Base-by-base conservation (phyloP, 2,329 filamentous ascomycete species). In the Exophiala spinifera region DNA sequence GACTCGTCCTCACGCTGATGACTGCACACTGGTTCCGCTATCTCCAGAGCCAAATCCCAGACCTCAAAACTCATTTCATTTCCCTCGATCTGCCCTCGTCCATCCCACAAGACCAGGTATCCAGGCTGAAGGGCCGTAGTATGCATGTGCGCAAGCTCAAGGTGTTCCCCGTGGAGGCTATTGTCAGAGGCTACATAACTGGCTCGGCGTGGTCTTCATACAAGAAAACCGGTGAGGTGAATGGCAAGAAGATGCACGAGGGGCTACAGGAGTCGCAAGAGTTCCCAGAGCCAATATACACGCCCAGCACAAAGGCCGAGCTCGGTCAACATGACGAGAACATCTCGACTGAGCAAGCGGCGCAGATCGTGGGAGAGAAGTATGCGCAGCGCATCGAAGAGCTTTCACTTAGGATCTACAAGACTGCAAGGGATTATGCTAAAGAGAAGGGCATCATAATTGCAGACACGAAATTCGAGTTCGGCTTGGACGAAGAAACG, bases 111-210 rank as follows among this genome's bases (percentile, higher is more conserved):
- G 39, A 56, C 25, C 33, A 57, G 20, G 49, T 39, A 13, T 20
- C 50, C 17, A 43, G 56, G 20, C 56, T 76, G 72, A 70, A 74
- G 14, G 70, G 80, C 34, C 85, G 90, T 56, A 84, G 81, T 68
- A 95, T 95, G 90, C 81, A 84, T 61, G 87, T 92, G 51, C 83
- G 85, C 58, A 83, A 83, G 61, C 78, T 90, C 54, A 81, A 85
- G 64, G 83, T 94, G 60, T 83, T 95, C 55, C 88, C 88, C 20
- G 78, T 95, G 59, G 88, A 92, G 72, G 87, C 85, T 40, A 92
- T 92, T 59, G 88, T 95, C n/a, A 84, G 90, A 54, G 91, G 91
- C 62, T 95, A 95, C 75, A 84, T 96, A 68, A 91, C 91, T 4
- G 91, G 91, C 40, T 88, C 84, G 43, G 90, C 88, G 0, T 95